Percentiles rank a stretch among this genome's conserved stretches.
Evolutionary conservation across 345 rosid genomes (phyloP).

Genomic region (Citrus cavaleriei): DNA sequence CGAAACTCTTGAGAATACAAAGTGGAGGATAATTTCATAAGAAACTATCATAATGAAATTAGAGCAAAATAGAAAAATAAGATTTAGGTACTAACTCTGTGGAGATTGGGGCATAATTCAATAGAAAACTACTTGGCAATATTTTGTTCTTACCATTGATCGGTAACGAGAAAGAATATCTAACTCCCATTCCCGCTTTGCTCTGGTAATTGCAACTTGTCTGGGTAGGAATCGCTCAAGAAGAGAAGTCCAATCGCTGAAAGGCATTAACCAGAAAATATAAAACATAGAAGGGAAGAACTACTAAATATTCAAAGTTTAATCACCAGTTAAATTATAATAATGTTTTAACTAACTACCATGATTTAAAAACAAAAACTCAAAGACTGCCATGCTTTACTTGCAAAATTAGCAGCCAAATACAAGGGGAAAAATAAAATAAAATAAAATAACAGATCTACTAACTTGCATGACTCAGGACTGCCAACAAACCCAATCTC

Average conservation of each 20-base stretch:
- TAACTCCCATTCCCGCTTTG: slow-evolving; percentile 92
- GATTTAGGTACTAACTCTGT: background rate
- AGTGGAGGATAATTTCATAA: background rate
- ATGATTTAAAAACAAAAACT: background rate
- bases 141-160: slow-evolving; percentile 56
- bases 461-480: slow-evolving; percentile 92
- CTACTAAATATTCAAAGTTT: background rate
- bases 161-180: slow-evolving; percentile 90
- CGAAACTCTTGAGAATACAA: no score
- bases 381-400: background rate
- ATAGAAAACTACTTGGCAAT: slow-evolving; percentile 1
- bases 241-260: slow-evolving; percentile 88
- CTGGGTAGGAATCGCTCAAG: slow-evolving; percentile 89
- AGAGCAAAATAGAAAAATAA: background rate
- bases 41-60: background rate
- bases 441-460: slow-evolving; percentile 6
- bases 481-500: slow-evolving; percentile 82
- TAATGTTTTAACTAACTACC: background rate
- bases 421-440: background rate
- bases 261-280: slow-evolving; percentile 14
- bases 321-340: background rate
- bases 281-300: slow-evolving; percentile 6
- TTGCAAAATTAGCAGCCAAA: background rate
- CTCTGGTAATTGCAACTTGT: slow-evolving; percentile 94
- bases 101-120: background rate